phyloP scores from a whole-genome alignment of 2,329 filamentous ascomycete species.

The Aureobasidium mangrovei region DNA sequence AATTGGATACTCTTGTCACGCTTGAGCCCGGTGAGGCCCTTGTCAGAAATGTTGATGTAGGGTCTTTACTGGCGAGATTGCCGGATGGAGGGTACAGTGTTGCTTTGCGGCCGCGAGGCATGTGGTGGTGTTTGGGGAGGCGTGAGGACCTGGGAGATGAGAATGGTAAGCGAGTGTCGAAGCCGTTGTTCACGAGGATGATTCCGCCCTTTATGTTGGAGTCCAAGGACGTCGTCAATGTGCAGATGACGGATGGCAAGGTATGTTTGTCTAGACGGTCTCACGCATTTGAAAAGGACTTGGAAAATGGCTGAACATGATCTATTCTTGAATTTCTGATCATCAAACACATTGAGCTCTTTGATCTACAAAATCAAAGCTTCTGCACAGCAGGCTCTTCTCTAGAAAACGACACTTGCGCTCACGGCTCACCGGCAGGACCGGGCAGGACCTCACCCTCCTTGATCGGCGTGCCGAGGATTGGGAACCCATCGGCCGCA shows the following conservation, averaged over 20 bases:
- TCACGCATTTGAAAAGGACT: no score
- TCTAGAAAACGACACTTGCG: no score
- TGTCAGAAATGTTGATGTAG: not conserved
- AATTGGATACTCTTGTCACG: not conserved
- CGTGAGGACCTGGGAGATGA: not conserved
- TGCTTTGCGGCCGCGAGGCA: not conserved
- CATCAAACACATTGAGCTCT: no score
- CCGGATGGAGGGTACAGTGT: not conserved
- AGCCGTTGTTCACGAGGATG: not conserved
- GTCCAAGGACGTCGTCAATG: not conserved
- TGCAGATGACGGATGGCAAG: not conserved
- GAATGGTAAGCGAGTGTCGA: not conserved
- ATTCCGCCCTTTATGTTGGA: not conserved
- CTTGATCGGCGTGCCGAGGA: conserved; percentile 37
- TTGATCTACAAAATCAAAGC: no score
- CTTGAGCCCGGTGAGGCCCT: not conserved
- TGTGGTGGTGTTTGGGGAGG: not conserved
- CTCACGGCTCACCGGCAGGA: conserved; percentile 17
- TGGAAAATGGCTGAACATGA: not conserved
- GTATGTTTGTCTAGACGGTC: no score
- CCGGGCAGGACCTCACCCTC: conserved; percentile 21
- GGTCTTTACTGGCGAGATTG: not conserved
- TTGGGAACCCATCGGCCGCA: conserved; percentile 43
- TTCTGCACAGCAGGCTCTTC: no score
- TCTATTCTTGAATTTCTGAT: not conserved